Evolutionary conservation across 2,329 filamentous ascomycete species (phyloP).

Genomic region (Arthroderma sp.): DNA sequence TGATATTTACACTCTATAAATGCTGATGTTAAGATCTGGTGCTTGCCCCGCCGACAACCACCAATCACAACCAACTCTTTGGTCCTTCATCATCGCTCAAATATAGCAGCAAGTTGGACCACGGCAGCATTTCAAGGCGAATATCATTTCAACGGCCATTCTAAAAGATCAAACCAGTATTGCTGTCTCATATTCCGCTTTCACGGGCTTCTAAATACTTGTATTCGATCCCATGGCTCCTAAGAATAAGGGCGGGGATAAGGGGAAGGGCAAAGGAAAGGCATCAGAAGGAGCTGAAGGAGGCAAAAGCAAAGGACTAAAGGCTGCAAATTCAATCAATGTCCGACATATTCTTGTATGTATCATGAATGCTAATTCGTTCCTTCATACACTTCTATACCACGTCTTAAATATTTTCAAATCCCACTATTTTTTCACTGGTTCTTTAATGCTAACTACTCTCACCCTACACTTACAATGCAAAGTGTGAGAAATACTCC

Average conservation of each 20-base stretch:
- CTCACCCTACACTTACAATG: background rate
- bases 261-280: constrained; percentile 24
- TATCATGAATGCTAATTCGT: constrained; percentile 1
- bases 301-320: constrained; percentile 33
- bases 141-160: too few species aligned
- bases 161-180: too few species aligned
- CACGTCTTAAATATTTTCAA: background rate
- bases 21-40: too few species aligned
- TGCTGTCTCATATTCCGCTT: too few species aligned
- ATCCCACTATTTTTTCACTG: background rate
- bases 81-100: too few species aligned
- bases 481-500: constrained; percentile 47
- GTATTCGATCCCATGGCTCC: constrained; percentile 22
- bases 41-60: too few species aligned
- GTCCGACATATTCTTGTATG: constrained; percentile 49
- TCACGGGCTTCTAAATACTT: too few species aligned
- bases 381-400: background rate
- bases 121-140: too few species aligned
- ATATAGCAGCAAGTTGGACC: too few species aligned
- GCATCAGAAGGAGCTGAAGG: constrained; percentile 22
- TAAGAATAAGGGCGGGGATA: constrained; percentile 25
- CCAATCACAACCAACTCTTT: too few species aligned
- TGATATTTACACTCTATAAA: too few species aligned
- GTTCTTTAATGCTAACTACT: background rate
- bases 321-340: constrained; percentile 51